These are phyloP conservation scores for Hamigera avellanea DNA, from an alignment of 495 filamentous ascomycete genomes.

Conservation along the genomic window DNA sequence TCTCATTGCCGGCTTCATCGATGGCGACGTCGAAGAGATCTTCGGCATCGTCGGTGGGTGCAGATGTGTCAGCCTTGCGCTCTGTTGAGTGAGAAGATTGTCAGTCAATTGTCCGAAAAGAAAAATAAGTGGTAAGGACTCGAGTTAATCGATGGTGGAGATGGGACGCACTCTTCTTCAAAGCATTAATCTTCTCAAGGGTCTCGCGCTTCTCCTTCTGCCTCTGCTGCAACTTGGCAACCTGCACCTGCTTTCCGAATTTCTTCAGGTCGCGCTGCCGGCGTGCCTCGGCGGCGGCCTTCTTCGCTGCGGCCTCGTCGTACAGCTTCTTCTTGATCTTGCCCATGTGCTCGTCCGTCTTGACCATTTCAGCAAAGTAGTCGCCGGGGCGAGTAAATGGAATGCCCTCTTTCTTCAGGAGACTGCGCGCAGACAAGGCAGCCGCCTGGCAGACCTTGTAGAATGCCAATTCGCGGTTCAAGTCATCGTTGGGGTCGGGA, in stretches of 20 bases:
- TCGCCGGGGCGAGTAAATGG: conserved; percentile 81
- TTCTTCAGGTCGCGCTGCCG: conserved; percentile 94
- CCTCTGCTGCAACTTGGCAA: conserved; percentile 88
- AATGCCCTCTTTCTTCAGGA: conserved; percentile 70
- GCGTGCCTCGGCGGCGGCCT: conserved; percentile 81
- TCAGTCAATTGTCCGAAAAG: background rate
- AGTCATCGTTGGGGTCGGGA: conserved; percentile 70
- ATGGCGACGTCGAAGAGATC: conserved; percentile 93
- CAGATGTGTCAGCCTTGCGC: conserved; percentile 61
- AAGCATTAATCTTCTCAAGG: conserved; percentile 79
- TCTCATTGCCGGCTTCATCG: conserved; percentile 56
- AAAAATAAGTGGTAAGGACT: background rate
- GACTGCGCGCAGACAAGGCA: conserved; percentile 53
- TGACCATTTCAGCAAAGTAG: conserved; percentile 98
- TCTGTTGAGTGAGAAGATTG: conserved; percentile 41
- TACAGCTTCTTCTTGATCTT: conserved; percentile 88
- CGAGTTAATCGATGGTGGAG: conserved; percentile 3
- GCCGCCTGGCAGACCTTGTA: conserved; percentile 82
- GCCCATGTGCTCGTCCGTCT: conserved; percentile 96
- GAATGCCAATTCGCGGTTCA: conserved; percentile 85
- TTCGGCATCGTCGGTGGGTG: conserved; percentile 54
- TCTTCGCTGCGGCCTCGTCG: conserved; percentile 84
- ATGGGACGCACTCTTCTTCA: conserved; percentile 72
- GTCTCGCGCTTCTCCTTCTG: conserved; percentile 82
- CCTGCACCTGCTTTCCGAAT: conserved; percentile 97